Base-by-base conservation (phyloP, 2,329 filamentous ascomycete species). In the Colletotrichum sp. region DNA sequence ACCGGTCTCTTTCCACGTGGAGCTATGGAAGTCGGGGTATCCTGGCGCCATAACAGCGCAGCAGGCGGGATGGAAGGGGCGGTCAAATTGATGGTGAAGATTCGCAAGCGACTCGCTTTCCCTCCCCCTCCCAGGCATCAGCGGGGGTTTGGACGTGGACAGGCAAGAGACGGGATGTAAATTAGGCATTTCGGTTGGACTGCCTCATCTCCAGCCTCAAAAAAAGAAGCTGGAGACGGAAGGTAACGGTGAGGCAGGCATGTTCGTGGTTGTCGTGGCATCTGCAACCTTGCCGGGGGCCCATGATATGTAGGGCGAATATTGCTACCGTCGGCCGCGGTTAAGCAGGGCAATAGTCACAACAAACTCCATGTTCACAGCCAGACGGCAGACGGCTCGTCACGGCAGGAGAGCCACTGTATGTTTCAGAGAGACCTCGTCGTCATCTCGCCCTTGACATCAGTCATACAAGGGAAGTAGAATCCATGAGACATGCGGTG, bases 1-100 rank as follows among this genome's bases (percentile, higher is more conserved):
- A 64, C 25, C 69, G 57, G 52, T 19, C 32, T 64, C n/a, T 32
- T 59, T 59, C 70, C 73, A 75, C 73, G 64, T 73, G 73, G 70
- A 68, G 70, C 44, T 64, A 7, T 32, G 44, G n/a, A 13, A 34
- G 64, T 59, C 25, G 64, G 73, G 73, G 73, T 44, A 73, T 36
- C 73, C 73, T 70, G 16, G 70, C 57, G 44, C 59, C 44, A 52
- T 39, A 70, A 16, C 44, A 12, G 22, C 36, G 22, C 30, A 32
- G 11, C 44, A 52, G 44, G 44, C n/a, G n/a, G 44, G n/a, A 52
- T 22, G 22, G 19, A 36, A 25, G 60, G 65, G 22, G 69, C 32
- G 65, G 22, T 60, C 39, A 25, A n/a, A 52, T 39, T 30, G 68
- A 60, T 60, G 48, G 60, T 48, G 44, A 8, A 48, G 44, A 48